A percentile compares a stretch with the other conserved stretches of the same genome.
phyloP scores from a whole-genome alignment of 176 grass and related monocot species.

The Musa itinerans region DNA sequence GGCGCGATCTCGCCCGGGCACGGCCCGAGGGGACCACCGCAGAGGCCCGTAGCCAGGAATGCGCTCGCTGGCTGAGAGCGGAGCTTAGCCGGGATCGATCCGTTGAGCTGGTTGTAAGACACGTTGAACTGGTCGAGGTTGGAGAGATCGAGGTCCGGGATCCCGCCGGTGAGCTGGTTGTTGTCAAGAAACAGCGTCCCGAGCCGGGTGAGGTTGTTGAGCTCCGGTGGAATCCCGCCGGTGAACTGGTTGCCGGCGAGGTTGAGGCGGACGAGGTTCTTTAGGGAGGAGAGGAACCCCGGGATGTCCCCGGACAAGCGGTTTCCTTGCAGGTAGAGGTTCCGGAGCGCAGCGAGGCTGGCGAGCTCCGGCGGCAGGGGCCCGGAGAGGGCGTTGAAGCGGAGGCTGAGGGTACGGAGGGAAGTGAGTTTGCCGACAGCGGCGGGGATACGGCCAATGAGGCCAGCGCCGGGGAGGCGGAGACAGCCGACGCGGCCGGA shows the following conservation, averaged over 20 bases:
- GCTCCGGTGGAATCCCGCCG: conserved; percentile 16
- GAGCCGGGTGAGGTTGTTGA: conserved; percentile 41
- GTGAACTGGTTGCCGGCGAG: conserved; percentile 18
- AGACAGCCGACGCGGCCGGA: not conserved
- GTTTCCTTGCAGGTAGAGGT: conserved; percentile 3
- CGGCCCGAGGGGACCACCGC: conserved; percentile 49
- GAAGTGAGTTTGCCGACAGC: conserved; percentile 17
- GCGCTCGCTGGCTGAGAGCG: conserved; percentile 30
- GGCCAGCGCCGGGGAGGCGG: conserved; percentile 1
- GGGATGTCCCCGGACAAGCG: conserved; percentile 13
- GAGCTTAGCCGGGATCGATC: conserved; percentile 39
- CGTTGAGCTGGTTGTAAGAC: conserved; percentile 73
- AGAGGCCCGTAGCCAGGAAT: conserved; percentile 60
- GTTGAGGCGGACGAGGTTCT: conserved; percentile 8
- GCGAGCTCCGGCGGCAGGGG: conserved; percentile 11
- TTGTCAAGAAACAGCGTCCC: conserved; percentile 37
- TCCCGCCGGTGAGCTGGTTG: conserved; percentile 43
- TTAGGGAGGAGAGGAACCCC: not conserved
- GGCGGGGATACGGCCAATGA: conserved; percentile 4
- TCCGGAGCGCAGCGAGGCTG: not conserved
- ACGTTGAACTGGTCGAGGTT: conserved; percentile 41
- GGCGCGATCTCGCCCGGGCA: conserved; percentile 24
- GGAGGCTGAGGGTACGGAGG: conserved; percentile 4
- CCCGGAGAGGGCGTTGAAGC: conserved; percentile 19
- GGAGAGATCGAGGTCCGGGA: conserved; percentile 37